A percentile compares a stretch with the other conserved stretches of the same genome.
These are phyloP conservation scores for Boletus rufocinnamomeus DNA, from an alignment of 768 basidiomycete species.

Conservation along the genomic window DNA sequence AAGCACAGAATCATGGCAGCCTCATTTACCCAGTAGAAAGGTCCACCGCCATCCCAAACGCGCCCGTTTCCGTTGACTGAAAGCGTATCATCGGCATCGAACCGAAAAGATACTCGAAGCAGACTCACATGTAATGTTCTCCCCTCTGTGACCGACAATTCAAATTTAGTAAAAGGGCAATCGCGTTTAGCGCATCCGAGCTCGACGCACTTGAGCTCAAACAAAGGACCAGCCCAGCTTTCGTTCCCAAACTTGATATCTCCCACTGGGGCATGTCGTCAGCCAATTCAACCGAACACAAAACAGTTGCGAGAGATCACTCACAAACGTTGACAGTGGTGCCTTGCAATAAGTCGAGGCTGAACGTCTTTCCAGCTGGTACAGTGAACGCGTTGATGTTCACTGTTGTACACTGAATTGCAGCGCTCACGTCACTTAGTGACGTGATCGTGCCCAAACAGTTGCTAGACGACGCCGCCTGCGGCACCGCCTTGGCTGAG, in stretches of 20 bases:
- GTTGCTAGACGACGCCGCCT: slow-evolving; percentile 6
- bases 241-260: slow-evolving; percentile 56
- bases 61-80: slow-evolving; percentile 44
- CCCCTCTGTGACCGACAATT: slow-evolving; percentile 39
- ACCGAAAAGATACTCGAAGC: neutral
- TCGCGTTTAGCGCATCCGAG: neutral
- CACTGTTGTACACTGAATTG: slow-evolving; percentile 58
- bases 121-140: slow-evolving; percentile 48
- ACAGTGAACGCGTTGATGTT: slow-evolving; percentile 59
- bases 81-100: slow-evolving; percentile 21
- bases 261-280: slow-evolving; percentile 43
- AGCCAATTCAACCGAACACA: neutral
- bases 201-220: slow-evolving; percentile 46
- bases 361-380: slow-evolving; percentile 52
- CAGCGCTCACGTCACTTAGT: slow-evolving; percentile 49
- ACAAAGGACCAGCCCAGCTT: slow-evolving; percentile 56
- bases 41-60: slow-evolving; percentile 44
- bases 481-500: slow-evolving; percentile 18
- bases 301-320: slow-evolving; percentile 20
- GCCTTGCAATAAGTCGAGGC: slow-evolving; percentile 45
- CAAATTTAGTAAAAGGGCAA: neutral
- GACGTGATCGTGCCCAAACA: slow-evolving; percentile 60
- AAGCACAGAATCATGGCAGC: neutral
- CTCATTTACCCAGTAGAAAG: slow-evolving; percentile 43
- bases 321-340: slow-evolving; percentile 61